These are phyloP conservation scores for Blastomyces emzantsi DNA, from an alignment of 2,329 filamentous ascomycete genomes.

Conservation along the genomic window DNA sequence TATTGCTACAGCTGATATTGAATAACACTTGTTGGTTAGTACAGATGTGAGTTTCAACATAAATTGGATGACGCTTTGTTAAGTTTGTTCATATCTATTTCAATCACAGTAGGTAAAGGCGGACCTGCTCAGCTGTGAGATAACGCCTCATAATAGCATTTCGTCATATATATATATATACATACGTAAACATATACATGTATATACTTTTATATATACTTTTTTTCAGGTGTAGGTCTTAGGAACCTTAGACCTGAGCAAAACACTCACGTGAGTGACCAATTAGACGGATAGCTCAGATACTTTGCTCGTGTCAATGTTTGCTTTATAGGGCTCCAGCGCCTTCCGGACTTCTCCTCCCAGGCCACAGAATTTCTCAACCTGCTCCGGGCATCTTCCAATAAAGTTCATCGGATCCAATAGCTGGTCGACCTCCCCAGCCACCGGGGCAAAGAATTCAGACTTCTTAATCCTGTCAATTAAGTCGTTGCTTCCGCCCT, in stretches of 20 bases:
- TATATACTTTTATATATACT: not conserved
- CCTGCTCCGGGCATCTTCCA: constrained; percentile 47
- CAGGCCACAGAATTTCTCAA: constrained; percentile 39
- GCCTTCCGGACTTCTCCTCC: constrained; percentile 14
- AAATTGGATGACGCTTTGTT: too few species aligned
- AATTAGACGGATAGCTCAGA: constrained; percentile 3
- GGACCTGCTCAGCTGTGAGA: too few species aligned
- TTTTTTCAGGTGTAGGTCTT: not conserved
- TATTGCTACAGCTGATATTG: too few species aligned
- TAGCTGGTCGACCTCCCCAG: constrained; percentile 58
- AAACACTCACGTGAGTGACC: not conserved
- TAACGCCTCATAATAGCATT: not conserved
- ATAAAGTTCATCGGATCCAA: constrained; percentile 55
- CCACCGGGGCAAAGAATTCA: constrained; percentile 65
- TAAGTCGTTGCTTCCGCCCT: constrained; percentile 71
- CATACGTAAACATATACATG: too few species aligned
- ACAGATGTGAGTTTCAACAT: too few species aligned
- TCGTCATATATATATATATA: not conserved
- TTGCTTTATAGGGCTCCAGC: constrained; percentile 8
- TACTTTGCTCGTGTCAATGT: constrained; percentile 1
- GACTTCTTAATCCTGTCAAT: constrained; percentile 65
- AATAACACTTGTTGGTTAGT: too few species aligned
- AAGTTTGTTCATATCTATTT: too few species aligned
- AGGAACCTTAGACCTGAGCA: not conserved
- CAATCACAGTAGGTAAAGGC: too few species aligned